Conservation (phyloP, 176 grass and related monocot genomes). For the Themeda triandra region DNA sequence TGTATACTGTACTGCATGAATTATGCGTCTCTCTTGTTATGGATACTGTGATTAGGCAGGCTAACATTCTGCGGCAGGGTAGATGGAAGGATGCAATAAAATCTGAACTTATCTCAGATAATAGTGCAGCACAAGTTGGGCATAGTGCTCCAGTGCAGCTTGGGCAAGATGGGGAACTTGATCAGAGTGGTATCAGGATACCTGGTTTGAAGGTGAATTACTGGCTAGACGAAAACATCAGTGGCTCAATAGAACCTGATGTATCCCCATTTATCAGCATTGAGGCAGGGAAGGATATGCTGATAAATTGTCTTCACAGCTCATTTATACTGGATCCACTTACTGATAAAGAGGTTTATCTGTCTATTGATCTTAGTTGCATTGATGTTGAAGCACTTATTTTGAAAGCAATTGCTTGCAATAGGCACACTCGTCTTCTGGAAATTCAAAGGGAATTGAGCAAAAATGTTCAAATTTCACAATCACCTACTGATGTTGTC, state of each 20-base stretch:
- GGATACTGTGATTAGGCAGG: conserved; percentile 91
- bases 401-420: conserved; percentile 90
- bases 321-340: conserved; percentile 89
- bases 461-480: conserved; percentile 69
- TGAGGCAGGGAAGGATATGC: conserved; percentile 66
- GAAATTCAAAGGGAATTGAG: conserved; percentile 91
- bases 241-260: conserved; percentile 49
- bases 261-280: conserved; percentile 80
- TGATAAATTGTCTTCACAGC: conserved; percentile 80
- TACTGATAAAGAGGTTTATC: conserved; percentile 83
- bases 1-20: conserved; percentile 93
- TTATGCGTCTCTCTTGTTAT: conserved; percentile 87
- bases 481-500: conserved; percentile 57
- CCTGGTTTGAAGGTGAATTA: conserved; percentile 94
- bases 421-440: conserved; percentile 81
- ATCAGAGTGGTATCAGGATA: conserved; percentile 65
- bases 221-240: conserved; percentile 78
- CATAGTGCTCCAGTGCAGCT: conserved; percentile 50
- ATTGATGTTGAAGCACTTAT: conserved; percentile 94
- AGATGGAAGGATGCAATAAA: conserved; percentile 94
- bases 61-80: conserved; percentile 77
- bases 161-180: conserved; percentile 76
- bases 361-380: conserved; percentile 68
- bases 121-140: conserved; percentile 46
- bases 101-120: conserved; percentile 84